A percentile compares a stretch with the other conserved stretches of the same genome.
These are phyloP conservation scores for Sistotremastrum suecicum DNA, from an alignment of 768 basidiomycete genomes.

Conservation along the genomic window DNA sequence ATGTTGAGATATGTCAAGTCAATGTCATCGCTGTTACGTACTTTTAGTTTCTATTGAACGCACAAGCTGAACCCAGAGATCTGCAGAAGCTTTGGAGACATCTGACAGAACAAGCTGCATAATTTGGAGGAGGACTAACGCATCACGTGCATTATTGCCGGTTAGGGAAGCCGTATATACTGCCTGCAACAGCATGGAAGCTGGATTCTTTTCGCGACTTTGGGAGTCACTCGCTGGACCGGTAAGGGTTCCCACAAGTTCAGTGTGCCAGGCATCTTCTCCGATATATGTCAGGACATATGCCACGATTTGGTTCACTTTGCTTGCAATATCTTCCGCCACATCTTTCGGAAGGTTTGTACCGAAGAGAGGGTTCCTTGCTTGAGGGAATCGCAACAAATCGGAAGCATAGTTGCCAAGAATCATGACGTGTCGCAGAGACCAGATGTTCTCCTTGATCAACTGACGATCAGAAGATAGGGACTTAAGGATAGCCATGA, in stretches of 20 bases:
- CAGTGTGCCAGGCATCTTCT: conserved; percentile 37
- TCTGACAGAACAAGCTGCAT: conserved; percentile 47
- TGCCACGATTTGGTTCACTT: conserved; percentile 37
- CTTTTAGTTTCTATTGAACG: conserved; percentile 49
- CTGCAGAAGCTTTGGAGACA: conserved; percentile 49
- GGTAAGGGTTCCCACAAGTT: conserved; percentile 23
- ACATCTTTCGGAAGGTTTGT: conserved; percentile 18
- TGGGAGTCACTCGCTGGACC: conserved; percentile 10
- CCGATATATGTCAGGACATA: conserved; percentile 43
- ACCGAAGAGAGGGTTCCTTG: conserved; percentile 35
- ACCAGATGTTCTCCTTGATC: conserved; percentile 47
- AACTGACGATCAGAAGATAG: conserved; percentile 45
- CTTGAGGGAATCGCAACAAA: conserved; percentile 35
- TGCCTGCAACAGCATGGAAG: too few species aligned
- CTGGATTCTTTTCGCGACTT: not conserved
- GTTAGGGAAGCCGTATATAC: too few species aligned
- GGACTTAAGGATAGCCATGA: conserved; percentile 39
- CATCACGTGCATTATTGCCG: conserved; percentile 21
- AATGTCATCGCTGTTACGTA: conserved; percentile 18
- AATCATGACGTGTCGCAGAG: conserved; percentile 53
- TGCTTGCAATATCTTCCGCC: conserved; percentile 28
- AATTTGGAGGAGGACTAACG: conserved; percentile 45
- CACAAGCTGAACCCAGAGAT: conserved; percentile 63
- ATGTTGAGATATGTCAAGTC: not conserved
- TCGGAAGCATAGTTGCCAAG: conserved; percentile 53